Evolutionary conservation across 2,329 filamentous ascomycete genomes (phyloP).

Genomic region (Cytospora chrysosperma): DNA sequence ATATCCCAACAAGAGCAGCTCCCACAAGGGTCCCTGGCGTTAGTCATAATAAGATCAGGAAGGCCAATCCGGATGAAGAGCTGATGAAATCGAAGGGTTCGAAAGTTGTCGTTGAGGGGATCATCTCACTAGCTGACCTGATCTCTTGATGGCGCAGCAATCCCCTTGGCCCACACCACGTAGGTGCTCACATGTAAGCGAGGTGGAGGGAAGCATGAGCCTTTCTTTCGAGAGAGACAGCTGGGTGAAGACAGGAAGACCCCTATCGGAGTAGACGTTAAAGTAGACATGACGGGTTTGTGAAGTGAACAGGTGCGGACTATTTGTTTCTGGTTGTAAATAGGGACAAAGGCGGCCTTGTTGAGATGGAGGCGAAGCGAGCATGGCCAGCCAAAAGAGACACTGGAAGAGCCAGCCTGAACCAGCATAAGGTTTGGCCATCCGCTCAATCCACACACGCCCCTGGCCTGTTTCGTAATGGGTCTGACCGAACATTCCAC

Average conservation of each 20-base stretch:
- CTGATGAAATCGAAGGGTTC: neutral
- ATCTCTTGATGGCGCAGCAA: slow-evolving; percentile 17
- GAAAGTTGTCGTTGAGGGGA: neutral
- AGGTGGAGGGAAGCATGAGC: neutral
- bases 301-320: slow-evolving; percentile 9
- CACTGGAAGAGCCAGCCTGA: slow-evolving; percentile 2
- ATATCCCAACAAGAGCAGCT: neutral
- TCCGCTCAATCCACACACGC: slow-evolving; percentile 4
- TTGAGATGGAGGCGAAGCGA: slow-evolving; percentile 15
- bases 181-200: slow-evolving; percentile 14
- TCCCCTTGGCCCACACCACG: slow-evolving; percentile 11
- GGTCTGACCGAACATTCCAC: neutral
- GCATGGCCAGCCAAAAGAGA: slow-evolving; percentile 5
- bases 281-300: neutral
- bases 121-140: neutral
- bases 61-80: neutral
- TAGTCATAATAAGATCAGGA: neutral
- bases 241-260: neutral
- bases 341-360: slow-evolving; percentile 7
- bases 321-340: slow-evolving; percentile 21
- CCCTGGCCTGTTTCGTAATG: neutral
- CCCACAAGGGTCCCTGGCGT: neutral
- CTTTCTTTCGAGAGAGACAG: neutral
- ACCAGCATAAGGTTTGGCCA: neutral
- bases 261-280: neutral